A percentile compares a stretch with the other conserved stretches of the same genome.
Conservation (phyloP, 306 rosid species). For the Rubus idaeus region DNA sequence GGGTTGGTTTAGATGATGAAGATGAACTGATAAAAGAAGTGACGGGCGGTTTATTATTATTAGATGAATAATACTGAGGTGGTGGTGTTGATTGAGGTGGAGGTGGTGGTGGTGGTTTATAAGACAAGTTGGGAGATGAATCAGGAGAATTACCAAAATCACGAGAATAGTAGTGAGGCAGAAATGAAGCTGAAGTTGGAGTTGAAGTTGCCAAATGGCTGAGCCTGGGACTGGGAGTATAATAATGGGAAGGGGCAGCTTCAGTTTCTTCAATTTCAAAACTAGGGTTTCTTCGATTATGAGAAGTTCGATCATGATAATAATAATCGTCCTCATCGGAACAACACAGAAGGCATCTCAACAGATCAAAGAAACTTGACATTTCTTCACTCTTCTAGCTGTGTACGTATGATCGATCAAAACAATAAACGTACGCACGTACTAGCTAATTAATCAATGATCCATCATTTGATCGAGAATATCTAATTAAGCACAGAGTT, state of each 20-base stretch:
- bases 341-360: conserved; percentile 27
- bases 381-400: not conserved
- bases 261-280: not conserved
- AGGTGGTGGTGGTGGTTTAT: conserved; percentile 3
- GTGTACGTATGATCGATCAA: not conserved
- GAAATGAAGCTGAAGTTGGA: no score
- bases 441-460: not conserved
- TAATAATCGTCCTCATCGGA: not conserved
- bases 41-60: not conserved
- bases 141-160: not conserved
- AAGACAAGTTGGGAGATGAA: not conserved
- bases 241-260: not conserved
- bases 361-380: not conserved
- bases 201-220: not conserved
- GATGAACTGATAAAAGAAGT: not conserved
- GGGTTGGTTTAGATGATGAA: not conserved
- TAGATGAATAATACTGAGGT: not conserved
- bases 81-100: not conserved
- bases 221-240: not conserved
- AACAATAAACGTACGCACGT: not conserved
- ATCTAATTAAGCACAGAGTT: no score
- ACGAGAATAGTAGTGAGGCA: not conserved
- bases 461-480: no score
- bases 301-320: not conserved
- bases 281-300: not conserved